phyloP scores from a whole-genome alignment of 1,284 basidiomycete genomes.

The Rhodotorula sp. region DNA sequence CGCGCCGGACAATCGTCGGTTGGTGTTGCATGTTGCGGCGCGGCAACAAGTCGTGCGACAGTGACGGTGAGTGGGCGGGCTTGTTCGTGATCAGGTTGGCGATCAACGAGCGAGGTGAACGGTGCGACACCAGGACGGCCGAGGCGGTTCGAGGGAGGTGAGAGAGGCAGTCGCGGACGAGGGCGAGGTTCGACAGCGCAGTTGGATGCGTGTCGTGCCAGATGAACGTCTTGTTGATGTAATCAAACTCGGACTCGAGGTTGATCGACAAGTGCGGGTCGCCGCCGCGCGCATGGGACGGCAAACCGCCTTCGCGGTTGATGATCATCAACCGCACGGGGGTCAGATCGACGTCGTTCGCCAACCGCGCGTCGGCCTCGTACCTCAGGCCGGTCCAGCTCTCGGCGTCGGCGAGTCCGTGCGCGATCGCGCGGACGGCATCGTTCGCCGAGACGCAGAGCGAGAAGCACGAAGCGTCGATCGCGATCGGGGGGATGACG shows the following conservation, averaged over 20 bases:
- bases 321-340: slow-evolving; percentile 96
- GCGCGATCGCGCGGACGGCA: slow-evolving; percentile 80
- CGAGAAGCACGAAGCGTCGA: slow-evolving; percentile 84
- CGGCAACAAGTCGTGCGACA: slow-evolving; percentile 81
- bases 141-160: slow-evolving; percentile 93
- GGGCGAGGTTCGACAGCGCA: slow-evolving; percentile 79
- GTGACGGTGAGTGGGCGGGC: slow-evolving; percentile 88
- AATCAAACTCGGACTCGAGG: slow-evolving; percentile 78
- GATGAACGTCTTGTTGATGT: slow-evolving; percentile 83
- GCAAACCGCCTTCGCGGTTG: slow-evolving; percentile 93
- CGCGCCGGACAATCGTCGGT: slow-evolving; percentile 87
- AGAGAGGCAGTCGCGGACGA: slow-evolving; percentile 80
- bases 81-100: slow-evolving; percentile 98
- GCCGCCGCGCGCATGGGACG: slow-evolving; percentile 92
- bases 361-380: slow-evolving; percentile 33
- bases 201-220: slow-evolving; percentile 83
- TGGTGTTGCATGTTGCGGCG: slow-evolving; percentile 77
- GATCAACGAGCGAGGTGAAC: slow-evolving; percentile 90
- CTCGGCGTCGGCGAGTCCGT: slow-evolving; percentile 67
- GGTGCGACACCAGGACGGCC: slow-evolving; percentile 94
- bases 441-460: slow-evolving; percentile 86
- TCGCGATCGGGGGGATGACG: slow-evolving; percentile 87
- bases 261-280: slow-evolving; percentile 96
- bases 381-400: slow-evolving; percentile 34
- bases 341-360: slow-evolving; percentile 48